phyloP scores from a whole-genome alignment of 139 green algal species.

The Tetraselmis chui region DNA sequence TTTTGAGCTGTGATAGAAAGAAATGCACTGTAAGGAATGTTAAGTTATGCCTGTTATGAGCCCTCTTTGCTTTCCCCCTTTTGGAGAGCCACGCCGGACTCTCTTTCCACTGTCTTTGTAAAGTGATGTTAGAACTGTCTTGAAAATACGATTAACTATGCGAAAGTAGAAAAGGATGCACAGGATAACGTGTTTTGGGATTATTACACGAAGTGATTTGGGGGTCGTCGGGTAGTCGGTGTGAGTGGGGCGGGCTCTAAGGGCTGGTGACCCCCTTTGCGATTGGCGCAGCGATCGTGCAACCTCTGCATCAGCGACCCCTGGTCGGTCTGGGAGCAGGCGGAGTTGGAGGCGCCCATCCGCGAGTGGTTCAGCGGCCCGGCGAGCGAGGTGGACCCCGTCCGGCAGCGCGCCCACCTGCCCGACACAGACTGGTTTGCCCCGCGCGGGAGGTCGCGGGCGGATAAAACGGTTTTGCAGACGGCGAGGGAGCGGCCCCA shows the following conservation, averaged over 20 bases:
- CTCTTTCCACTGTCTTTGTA: background rate
- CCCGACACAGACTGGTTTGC: background rate
- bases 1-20: too few relatives aligned
- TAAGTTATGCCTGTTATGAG: too few relatives aligned
- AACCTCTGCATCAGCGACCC: background rate
- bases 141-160: background rate
- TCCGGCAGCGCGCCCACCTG: background rate
- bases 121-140: background rate
- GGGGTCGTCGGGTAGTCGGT: background rate
- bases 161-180: too few relatives aligned
- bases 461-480: background rate
- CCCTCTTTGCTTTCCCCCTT: too few relatives aligned
- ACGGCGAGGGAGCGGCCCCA: background rate
- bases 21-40: too few relatives aligned
- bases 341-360: background rate
- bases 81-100: too few relatives aligned
- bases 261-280: background rate
- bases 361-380: background rate
- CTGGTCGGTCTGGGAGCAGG: background rate
- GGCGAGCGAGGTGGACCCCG: background rate
- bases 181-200: too few relatives aligned
- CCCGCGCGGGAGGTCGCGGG: too few relatives aligned
- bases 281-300: background rate
- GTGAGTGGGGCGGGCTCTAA: background rate
- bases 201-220: too few relatives aligned